A percentile compares a stretch with the other conserved stretches of the same genome.
Evolutionary conservation across 768 basidiomycete genomes (phyloP).

Genomic region (Boletus rubroflammeus): DNA sequence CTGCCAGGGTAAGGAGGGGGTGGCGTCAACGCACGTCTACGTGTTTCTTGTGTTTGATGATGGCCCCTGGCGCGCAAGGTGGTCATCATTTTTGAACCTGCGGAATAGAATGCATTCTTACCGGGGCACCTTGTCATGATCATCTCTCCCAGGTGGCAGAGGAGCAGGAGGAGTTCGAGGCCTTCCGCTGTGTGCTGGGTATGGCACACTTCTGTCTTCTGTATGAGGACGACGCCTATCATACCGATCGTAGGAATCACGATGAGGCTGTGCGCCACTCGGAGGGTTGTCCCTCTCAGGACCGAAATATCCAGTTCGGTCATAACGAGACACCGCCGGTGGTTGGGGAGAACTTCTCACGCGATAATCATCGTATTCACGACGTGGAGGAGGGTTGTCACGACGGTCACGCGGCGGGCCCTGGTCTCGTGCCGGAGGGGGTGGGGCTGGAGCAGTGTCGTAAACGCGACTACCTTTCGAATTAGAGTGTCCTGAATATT

Average conservation of each 20-base stretch:
- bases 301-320: constrained; percentile 38
- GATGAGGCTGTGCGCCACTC: constrained; percentile 38
- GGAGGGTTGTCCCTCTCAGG: constrained; percentile 44
- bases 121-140: constrained; percentile 62
- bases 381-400: constrained; percentile 52
- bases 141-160: constrained; percentile 54
- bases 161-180: constrained; percentile 55
- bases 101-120: constrained; percentile 28
- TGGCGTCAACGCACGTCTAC: constrained; percentile 51
- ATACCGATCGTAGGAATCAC: constrained; percentile 60
- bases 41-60: constrained; percentile 29
- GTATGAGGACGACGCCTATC: constrained; percentile 46
- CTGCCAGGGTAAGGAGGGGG: constrained; percentile 50
- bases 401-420: constrained; percentile 65
- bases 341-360: constrained; percentile 46
- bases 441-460: constrained; percentile 38
- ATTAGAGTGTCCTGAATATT: constrained; percentile 44
- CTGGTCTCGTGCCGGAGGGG: constrained; percentile 49
- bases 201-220: constrained; percentile 38
- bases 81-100: neutral
- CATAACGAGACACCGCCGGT: constrained; percentile 50
- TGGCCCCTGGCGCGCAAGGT: constrained; percentile 6
- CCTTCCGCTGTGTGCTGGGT: constrained; percentile 47
- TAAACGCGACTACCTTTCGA: constrained; percentile 58
- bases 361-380: constrained; percentile 72